Conservation (phyloP, 306 rosid genomes). For the Comarum palustre region DNA sequence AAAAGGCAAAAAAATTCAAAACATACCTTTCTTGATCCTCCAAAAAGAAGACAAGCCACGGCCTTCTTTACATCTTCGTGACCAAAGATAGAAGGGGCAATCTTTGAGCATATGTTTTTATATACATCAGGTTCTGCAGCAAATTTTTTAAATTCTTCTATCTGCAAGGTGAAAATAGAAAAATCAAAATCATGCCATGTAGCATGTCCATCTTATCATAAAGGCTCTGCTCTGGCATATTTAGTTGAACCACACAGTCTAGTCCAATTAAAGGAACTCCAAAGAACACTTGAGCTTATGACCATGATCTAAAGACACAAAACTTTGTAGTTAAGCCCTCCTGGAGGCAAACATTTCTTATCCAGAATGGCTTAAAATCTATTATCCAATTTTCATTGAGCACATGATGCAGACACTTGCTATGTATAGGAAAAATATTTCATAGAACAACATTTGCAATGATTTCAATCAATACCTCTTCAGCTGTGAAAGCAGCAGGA, state of each 20-base stretch:
- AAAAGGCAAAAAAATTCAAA: not conserved
- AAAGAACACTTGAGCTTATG: not conserved
- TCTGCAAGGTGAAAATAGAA: conserved; percentile 41
- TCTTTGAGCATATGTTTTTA: conserved; percentile 75
- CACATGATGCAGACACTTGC: not conserved
- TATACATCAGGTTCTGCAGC: conserved; percentile 80
- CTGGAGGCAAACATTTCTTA: not conserved
- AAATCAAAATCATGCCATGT: not conserved
- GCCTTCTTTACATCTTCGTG: conserved; percentile 91
- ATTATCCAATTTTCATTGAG: not conserved
- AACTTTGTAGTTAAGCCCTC: not conserved
- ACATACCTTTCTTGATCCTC: conserved; percentile 93
- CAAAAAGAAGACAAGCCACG: conserved; percentile 87
- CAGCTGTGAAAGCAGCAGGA: conserved; percentile 58
- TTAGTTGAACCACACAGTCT: not conserved
- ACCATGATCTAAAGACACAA: not conserved
- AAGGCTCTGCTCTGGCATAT: not conserved
- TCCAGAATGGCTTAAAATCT: not conserved
- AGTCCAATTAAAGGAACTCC: not conserved
- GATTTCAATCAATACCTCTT: conserved; percentile 55
- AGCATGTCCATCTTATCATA: not conserved
- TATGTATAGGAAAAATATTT: conserved; percentile 2
- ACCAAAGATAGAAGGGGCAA: conserved; percentile 97
- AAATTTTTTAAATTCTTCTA: conserved; percentile 89
- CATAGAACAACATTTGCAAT: not conserved